Base-by-base conservation (phyloP, 202 grass and related monocot species). In the Setaria italica region DNA sequence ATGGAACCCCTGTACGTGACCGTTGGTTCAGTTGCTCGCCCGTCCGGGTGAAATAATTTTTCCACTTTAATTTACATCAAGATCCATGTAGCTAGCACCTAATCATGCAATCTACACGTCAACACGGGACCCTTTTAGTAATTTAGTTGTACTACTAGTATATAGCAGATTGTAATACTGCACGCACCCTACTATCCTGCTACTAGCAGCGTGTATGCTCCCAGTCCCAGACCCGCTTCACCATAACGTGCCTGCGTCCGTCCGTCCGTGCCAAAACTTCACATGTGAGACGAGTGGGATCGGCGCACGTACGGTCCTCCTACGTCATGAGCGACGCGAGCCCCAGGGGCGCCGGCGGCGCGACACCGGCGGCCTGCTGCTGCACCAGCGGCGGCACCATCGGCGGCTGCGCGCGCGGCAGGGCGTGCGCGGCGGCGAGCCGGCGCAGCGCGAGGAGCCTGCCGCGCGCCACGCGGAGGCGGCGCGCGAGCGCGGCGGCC, bases 301-400 rank as follows among this genome's bases (percentile, higher is more conserved):
- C 6, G 12, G 35, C 43, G 39, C 5, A 3, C 39, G 39, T 41
- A 41, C 19, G 0, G 17, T 19, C 15, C n/a, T 15, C 10, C 82
- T 90, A 90, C 14, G 72, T 72, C 89, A 88, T 91, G 9, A 88
- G 77, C 21, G 89, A 91, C 11, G 76, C 85, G 2, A 85, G 19
- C 15, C 71, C 89, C 46, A 4, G 17, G 37, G 20, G 15, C 14
- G 47, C 70, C 62, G n/a, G n/a, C 19, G 71, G 19, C 19, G 34
- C 34, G 0, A 6, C 63, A 0, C 41, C 41, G 11, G 5, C 46
- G 20, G 39, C 25, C 1, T 9, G 58, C 25, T 25, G 78, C 8
- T 8, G 70, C 69, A 49, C 19, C n/a, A n/a, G 1, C 9, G 20
- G 41, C 32, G 42, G 6, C 19, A 25, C 14, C 41, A 30, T 0